phyloP scores from a whole-genome alignment of 2,329 filamentous ascomycete genomes.

The Plectosphaerella sp. region DNA sequence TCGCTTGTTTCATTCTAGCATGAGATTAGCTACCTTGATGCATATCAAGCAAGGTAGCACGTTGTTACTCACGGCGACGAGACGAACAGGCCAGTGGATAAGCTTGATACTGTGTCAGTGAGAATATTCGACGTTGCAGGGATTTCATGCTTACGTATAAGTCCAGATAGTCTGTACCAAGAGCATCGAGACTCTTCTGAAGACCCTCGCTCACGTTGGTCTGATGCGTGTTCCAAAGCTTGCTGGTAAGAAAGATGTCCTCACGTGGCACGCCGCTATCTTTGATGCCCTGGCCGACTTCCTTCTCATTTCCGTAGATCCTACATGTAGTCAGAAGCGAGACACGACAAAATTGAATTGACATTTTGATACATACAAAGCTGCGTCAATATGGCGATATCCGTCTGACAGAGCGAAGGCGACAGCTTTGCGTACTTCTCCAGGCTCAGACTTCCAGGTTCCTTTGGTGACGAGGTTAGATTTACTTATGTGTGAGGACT shows the following conservation, averaged over 20 bases:
- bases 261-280: constrained; percentile 36
- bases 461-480: constrained; percentile 24
- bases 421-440: constrained; percentile 53
- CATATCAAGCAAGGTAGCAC: too few species aligned
- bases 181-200: constrained; percentile 33
- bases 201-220: constrained; percentile 40
- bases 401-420: constrained; percentile 47
- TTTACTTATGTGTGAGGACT: background rate
- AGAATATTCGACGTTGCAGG: background rate
- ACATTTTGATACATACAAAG: constrained; percentile 4
- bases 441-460: constrained; percentile 55
- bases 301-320: constrained; percentile 38
- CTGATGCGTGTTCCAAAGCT: constrained; percentile 59
- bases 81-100: background rate
- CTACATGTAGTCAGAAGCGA: background rate
- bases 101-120: background rate
- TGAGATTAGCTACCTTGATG: background rate
- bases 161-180: constrained; percentile 41
- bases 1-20: constrained; percentile 3
- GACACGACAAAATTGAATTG: background rate
- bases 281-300: constrained; percentile 42
- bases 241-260: constrained; percentile 52
- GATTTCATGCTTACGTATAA: constrained; percentile 25
- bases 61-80: background rate
- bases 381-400: constrained; percentile 53